These are phyloP conservation scores for Camellia oleifera DNA, from an alignment of 179 eudicot genomes.

Conservation along the genomic window DNA sequence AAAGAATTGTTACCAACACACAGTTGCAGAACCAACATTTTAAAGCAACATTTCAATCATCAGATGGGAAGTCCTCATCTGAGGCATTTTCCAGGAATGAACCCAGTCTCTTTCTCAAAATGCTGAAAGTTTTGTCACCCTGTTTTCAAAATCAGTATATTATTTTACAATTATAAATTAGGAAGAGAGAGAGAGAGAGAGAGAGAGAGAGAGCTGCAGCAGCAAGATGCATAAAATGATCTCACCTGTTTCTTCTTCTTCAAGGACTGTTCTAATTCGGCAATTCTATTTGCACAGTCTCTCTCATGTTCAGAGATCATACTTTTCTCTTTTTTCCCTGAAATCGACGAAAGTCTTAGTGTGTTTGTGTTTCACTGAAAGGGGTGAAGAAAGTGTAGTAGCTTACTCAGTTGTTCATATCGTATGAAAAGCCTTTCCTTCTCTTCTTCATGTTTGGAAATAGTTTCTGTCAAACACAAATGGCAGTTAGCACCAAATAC, in stretches of 20 bases:
- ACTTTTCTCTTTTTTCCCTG: conserved; percentile 89
- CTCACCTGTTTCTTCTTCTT: conserved; percentile 82
- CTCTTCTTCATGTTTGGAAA: conserved; percentile 79
- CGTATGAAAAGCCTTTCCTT: conserved; percentile 67
- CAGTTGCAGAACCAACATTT: no score
- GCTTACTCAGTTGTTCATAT: conserved; percentile 84
- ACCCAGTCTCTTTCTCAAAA: no score
- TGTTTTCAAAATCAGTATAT: background rate
- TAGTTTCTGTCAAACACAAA: conserved; percentile 37
- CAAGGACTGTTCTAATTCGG: conserved; percentile 68
- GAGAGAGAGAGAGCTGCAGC: background rate
- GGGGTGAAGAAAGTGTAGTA: conserved; percentile 6
- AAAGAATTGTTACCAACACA: no score
- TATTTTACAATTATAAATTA: no score
- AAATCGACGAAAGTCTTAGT: background rate
- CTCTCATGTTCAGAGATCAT: conserved; percentile 72
- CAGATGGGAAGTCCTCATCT: no score
- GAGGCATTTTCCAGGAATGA: no score
- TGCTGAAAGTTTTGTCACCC: background rate
- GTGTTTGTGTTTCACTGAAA: conserved; percentile 1
- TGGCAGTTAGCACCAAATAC: background rate
- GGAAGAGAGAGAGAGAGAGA: no score
- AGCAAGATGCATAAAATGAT: background rate
- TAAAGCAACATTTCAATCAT: no score
- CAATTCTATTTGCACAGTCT: conserved; percentile 51